Evolutionary conservation across 1,284 basidiomycete genomes (phyloP), one percentile per base, ranked within the genome.

Genomic region (Trametes sp.): DNA sequence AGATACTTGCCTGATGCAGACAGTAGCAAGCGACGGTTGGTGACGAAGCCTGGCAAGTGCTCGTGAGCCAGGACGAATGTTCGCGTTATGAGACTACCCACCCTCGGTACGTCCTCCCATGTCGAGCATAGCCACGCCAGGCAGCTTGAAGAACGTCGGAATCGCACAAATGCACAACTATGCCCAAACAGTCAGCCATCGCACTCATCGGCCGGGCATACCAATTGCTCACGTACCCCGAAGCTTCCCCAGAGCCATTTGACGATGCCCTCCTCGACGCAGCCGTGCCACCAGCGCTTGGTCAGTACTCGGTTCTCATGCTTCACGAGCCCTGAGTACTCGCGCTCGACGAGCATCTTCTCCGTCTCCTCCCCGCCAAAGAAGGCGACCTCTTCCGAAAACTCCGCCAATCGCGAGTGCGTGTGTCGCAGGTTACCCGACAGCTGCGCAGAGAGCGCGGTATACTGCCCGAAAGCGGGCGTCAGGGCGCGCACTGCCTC

Each of bases 231-330:
- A 79, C 85, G 69, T 74, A 93, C 89, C 26, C 96, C 96, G 73
- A 98, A 92, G 73, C 90, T 92, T 68, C 96, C 96, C 97, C 97
- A 98, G 16, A 96, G 75, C 96, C 96, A 97, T 78, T 98, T 98
- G 73, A 98, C 92, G 61, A 99, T 91, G 2, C 95, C 95, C 76
- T 99, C 97, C 75, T 98, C 96, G 9, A 90, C 86, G 77, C 96
- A 94, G 1, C 92, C 90, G 76, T 98, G 95, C 88, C 92, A 94
- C 82, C 97, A 93, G 31, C 92, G 84, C 63, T 92, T 89, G 48
- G 85, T 80, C 70, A 97, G 83, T 2, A 98, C 91, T 59, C 86
- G 85, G 72, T 94, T 93, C 76, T 96, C 92, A 72, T 99, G 97
- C 75, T 90, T 92, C 68, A 98, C 86, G 31, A 98, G 82, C 5